phyloP scores from a whole-genome alignment of 2,329 filamentous ascomycete species.

The Hyphodiscus sp. region DNA sequence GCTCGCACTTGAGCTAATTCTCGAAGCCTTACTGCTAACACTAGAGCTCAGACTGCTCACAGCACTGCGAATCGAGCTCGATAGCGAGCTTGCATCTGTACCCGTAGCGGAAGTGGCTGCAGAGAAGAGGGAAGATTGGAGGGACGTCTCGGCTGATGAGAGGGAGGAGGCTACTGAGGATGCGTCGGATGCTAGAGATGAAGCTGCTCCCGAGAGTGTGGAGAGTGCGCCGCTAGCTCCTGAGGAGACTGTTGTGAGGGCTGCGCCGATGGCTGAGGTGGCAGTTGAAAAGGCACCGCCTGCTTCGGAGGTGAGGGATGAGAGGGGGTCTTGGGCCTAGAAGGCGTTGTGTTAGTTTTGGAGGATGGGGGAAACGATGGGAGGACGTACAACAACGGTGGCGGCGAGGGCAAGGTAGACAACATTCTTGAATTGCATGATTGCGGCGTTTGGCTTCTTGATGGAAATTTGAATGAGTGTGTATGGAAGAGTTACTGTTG shows the following conservation, averaged over 20 bases:
- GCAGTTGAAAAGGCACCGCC: background rate
- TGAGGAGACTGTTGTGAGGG: slow-evolving; percentile 5
- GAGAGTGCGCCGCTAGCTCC: background rate
- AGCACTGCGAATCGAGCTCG: slow-evolving; percentile 3
- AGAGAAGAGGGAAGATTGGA: background rate
- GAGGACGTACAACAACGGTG: slow-evolving; percentile 13
- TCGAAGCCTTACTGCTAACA: background rate
- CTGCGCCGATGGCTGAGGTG: background rate
- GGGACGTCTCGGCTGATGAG: slow-evolving; percentile 5
- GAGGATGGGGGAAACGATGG: background rate
- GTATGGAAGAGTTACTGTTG: too few species aligned
- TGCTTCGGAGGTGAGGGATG: slow-evolving; percentile 3
- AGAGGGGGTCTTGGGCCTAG: slow-evolving; percentile 14
- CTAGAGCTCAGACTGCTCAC: background rate
- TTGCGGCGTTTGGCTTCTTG: background rate
- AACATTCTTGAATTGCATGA: slow-evolving; percentile 25
- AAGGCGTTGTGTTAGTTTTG: background rate
- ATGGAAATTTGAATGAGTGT: background rate
- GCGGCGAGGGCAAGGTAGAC: slow-evolving; percentile 20
- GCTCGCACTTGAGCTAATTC: background rate
- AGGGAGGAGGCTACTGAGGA: slow-evolving; percentile 8
- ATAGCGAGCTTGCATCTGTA: background rate
- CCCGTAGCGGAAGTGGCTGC: background rate
- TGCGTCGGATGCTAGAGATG: background rate
- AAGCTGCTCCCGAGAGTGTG: background rate